These are phyloP conservation scores for Eucalyptus sp. DNA, from an alignment of 345 rosid species.

Conservation along the genomic window DNA sequence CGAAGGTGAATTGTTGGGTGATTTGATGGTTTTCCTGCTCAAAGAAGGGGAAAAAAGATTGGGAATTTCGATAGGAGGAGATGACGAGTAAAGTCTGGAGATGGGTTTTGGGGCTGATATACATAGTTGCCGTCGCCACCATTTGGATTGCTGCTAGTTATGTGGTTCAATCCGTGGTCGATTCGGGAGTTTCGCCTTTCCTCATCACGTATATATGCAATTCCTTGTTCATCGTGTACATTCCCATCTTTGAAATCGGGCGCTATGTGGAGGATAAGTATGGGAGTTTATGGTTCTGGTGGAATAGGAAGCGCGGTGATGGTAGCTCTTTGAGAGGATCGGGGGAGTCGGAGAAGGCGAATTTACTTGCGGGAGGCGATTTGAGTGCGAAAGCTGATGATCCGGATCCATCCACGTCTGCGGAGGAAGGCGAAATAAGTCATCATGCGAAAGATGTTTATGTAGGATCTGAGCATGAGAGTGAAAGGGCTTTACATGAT, in stretches of 20 bases:
- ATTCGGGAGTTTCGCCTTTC: slow-evolving; percentile 87
- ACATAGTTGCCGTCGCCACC: slow-evolving; percentile 72
- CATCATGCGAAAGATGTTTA: slow-evolving; percentile 11
- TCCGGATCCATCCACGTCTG: slow-evolving; percentile 1
- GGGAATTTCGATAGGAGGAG: neutral
- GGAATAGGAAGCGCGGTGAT: slow-evolving; percentile 11
- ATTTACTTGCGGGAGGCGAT: slow-evolving; percentile 45
- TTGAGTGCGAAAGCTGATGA: slow-evolving; percentile 9
- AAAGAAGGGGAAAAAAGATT: neutral
- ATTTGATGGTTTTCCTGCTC: neutral
- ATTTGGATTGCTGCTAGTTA: slow-evolving; percentile 97
- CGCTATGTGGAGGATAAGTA: slow-evolving; percentile 60
- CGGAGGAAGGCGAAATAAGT: slow-evolving; percentile 23
- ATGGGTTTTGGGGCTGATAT: slow-evolving; percentile 68
- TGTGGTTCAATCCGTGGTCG: slow-evolving; percentile 87
- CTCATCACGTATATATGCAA: slow-evolving; percentile 91
- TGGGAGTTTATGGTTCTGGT: slow-evolving; percentile 63
- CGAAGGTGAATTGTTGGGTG: neutral
- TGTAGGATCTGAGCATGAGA: slow-evolving; percentile 14
- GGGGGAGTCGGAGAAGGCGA: slow-evolving; percentile 59
- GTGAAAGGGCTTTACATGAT: slow-evolving; percentile 6
- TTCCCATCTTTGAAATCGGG: slow-evolving; percentile 68
- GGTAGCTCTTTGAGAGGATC: slow-evolving; percentile 16
- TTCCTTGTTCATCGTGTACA: slow-evolving; percentile 69
- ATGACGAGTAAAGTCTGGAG: slow-evolving; percentile 54